phyloP scores from a whole-genome alignment of 2,329 filamentous ascomycete species.

The Xylariaceae sp. region DNA sequence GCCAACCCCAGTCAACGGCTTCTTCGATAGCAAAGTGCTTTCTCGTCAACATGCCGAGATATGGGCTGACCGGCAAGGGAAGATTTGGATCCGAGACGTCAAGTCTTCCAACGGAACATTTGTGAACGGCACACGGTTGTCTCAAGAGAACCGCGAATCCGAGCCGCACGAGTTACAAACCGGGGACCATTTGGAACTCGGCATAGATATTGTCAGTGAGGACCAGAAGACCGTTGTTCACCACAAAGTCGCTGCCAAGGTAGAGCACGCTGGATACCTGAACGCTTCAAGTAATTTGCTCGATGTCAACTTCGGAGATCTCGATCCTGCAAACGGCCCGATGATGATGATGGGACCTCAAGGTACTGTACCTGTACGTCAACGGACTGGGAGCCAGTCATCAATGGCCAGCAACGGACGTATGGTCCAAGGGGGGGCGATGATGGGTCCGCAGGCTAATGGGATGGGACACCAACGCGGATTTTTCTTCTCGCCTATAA shows the following conservation, averaged over 20 bases:
- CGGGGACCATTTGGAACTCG: slow-evolving; percentile 89
- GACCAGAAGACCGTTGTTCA: slow-evolving; percentile 98
- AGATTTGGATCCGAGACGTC: slow-evolving; percentile 95
- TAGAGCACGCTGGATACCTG: slow-evolving; percentile 91
- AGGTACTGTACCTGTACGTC: slow-evolving; percentile 73
- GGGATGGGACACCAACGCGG: slow-evolving; percentile 76
- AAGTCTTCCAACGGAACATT: slow-evolving; percentile 99
- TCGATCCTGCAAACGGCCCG: slow-evolving; percentile 79
- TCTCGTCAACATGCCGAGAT: slow-evolving; percentile 96
- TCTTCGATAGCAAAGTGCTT: slow-evolving; percentile 97
- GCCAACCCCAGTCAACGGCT: slow-evolving; percentile 89
- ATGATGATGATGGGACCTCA: slow-evolving; percentile 75
- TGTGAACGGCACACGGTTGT: slow-evolving; percentile 89
- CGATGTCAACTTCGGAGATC: slow-evolving; percentile 90
- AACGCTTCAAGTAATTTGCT: slow-evolving; percentile 76
- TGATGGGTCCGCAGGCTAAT: slow-evolving; percentile 59
- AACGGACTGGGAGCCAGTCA: slow-evolving; percentile 72
- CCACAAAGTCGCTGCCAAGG: slow-evolving; percentile 96
- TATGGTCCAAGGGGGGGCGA: slow-evolving; percentile 59
- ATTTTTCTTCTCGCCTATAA: slow-evolving; percentile 87
- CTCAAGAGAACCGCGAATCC: slow-evolving; percentile 93
- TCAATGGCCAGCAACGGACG: slow-evolving; percentile 68
- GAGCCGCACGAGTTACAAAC: slow-evolving; percentile 93
- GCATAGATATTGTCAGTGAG: slow-evolving; percentile 98
- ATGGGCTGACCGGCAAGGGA: slow-evolving; percentile 82